Evolutionary conservation across 2,329 filamentous ascomycete species (phyloP).

Genomic region (Emergomyces pasteurianus): DNA sequence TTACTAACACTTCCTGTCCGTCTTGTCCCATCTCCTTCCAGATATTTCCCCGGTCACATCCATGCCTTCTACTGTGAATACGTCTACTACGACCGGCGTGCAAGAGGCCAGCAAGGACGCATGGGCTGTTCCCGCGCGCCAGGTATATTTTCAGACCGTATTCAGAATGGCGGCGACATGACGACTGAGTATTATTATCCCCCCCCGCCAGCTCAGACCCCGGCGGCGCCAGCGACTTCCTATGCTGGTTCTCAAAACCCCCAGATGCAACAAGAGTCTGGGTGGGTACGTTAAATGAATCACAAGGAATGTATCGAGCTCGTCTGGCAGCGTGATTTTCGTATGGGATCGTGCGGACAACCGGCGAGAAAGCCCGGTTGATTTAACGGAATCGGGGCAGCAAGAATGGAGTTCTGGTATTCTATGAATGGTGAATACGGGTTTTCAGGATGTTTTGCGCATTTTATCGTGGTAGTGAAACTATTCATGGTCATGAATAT

Average conservation of each 20-base stretch:
- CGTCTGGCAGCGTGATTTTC: background rate
- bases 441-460: background rate
- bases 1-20: background rate
- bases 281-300: background rate
- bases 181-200: slow-evolving; percentile 13
- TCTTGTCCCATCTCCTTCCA: slow-evolving; percentile 15
- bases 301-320: background rate
- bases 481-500: background rate
- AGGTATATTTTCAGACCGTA: slow-evolving; percentile 29
- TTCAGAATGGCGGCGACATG: slow-evolving; percentile 25
- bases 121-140: slow-evolving; percentile 18
- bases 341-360: background rate
- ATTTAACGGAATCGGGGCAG: background rate
- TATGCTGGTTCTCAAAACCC: background rate
- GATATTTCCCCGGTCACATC: slow-evolving; percentile 66
- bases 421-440: background rate
- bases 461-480: background rate
- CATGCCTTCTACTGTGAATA: slow-evolving; percentile 76
- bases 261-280: background rate
- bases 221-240: background rate
- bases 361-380: background rate
- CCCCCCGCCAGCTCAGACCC: slow-evolving; percentile 1
- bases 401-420: background rate
- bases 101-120: slow-evolving; percentile 15
- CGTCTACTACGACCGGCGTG: slow-evolving; percentile 61